Percentiles rank a stretch among this genome's conserved stretches.
phyloP scores from a whole-genome alignment of 495 filamentous ascomycete genomes.

The Lophiotrema nucula region DNA sequence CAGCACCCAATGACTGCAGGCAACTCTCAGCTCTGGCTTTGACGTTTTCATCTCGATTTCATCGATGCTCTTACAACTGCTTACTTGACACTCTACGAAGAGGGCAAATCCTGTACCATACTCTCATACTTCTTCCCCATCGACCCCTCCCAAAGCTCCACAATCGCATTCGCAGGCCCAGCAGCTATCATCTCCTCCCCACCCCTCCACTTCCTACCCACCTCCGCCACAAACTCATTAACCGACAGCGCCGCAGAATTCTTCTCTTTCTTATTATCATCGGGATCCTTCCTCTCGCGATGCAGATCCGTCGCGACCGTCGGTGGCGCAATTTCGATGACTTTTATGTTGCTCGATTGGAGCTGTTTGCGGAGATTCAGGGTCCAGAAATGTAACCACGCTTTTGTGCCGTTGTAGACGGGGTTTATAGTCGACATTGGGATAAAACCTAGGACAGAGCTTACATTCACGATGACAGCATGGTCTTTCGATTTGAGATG shows the following conservation, averaged over 20 bases:
- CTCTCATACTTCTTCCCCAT: constrained; percentile 23
- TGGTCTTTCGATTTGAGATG: constrained; percentile 43
- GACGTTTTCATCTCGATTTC: too few species aligned
- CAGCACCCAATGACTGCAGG: too few species aligned
- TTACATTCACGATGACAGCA: constrained; percentile 49
- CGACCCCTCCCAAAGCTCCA: constrained; percentile 44
- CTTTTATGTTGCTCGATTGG: constrained; percentile 40
- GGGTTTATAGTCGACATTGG: constrained; percentile 49
- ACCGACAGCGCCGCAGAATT: constrained; percentile 44
- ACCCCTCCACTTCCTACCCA: constrained; percentile 40
- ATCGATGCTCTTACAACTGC: too few species aligned
- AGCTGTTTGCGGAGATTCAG: constrained; percentile 50
- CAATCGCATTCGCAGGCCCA: constrained; percentile 37
- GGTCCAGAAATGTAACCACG: constrained; percentile 51
- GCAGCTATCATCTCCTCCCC: constrained; percentile 46
- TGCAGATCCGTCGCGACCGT: constrained; percentile 50
- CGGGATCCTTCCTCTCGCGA: constrained; percentile 49
- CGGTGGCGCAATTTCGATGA: constrained; percentile 51
- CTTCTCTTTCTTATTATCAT: constrained; percentile 54
- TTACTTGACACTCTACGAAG: too few species aligned
- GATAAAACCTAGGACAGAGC: constrained; percentile 47
- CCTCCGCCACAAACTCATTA: constrained; percentile 49
- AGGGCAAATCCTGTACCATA: too few species aligned
- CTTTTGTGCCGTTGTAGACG: constrained; percentile 52
- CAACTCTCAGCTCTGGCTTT: too few species aligned